These are phyloP conservation scores for Debaryomycetaceae sp. DNA, from an alignment of 1,139 yeast species.

Conservation along the genomic window DNA sequence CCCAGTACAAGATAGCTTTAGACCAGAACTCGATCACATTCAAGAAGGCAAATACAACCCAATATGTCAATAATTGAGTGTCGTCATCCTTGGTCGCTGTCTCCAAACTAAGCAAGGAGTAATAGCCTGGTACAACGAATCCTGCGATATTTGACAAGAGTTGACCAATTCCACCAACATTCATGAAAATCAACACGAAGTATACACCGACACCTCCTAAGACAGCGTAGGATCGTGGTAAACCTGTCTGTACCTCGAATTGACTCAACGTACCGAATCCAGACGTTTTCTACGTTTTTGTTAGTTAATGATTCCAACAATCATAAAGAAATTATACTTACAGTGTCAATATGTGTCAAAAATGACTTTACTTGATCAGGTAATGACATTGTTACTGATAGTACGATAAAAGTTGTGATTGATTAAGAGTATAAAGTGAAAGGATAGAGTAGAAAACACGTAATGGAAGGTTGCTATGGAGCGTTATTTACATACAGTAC, in stretches of 20 bases:
- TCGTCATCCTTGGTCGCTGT: constrained; percentile 69
- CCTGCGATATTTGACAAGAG: constrained; percentile 91
- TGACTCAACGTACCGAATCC: constrained; percentile 43
- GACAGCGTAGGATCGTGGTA: constrained; percentile 88
- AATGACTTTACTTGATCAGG: constrained; percentile 25
- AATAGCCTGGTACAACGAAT: constrained; percentile 85
- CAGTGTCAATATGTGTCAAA: constrained; percentile 27
- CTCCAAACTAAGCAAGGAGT: constrained; percentile 79
- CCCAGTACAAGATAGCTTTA: constrained; percentile 84
- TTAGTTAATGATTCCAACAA: constrained; percentile 8
- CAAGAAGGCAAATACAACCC: constrained; percentile 95
- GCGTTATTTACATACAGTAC: background rate
- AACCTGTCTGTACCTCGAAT: constrained; percentile 63
- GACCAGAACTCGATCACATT: constrained; percentile 96
- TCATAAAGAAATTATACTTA: constrained; percentile 15
- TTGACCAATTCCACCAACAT: constrained; percentile 92
- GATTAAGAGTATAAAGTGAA: background rate
- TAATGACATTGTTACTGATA: constrained; percentile 19
- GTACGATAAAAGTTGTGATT: constrained; percentile 1
- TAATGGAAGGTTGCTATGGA: background rate
- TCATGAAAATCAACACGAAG: constrained; percentile 75
- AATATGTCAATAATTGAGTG: constrained; percentile 83
- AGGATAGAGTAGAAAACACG: background rate
- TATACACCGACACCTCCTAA: constrained; percentile 63
- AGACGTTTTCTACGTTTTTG: constrained; percentile 32